Conservation (phyloP, 2,329 filamentous ascomycete species). For the Apiospora phragmitis region DNA sequence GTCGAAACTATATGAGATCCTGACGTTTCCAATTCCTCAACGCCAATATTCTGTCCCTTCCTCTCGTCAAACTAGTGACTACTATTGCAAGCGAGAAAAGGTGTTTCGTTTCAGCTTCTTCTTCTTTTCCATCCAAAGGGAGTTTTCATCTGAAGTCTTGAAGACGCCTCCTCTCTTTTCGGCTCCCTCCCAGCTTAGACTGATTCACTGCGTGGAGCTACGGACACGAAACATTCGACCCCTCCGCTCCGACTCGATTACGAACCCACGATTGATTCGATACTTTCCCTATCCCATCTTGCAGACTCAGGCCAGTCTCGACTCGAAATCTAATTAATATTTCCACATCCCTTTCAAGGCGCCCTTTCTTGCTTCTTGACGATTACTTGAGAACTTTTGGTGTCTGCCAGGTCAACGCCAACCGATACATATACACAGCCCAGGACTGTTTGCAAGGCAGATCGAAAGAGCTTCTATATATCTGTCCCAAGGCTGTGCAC, state of each 20-base stretch:
- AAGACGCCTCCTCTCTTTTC: not conserved
- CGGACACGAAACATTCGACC: slow-evolving; percentile 1
- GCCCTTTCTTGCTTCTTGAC: not conserved
- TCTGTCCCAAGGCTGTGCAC: not conserved
- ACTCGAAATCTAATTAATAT: not conserved
- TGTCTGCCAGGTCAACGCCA: not conserved
- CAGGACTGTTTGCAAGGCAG: slow-evolving; percentile 1
- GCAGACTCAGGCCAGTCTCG: slow-evolving; percentile 3
- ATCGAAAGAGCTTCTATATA: not conserved
- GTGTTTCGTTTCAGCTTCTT: slow-evolving; percentile 1
- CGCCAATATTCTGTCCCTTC: slow-evolving; percentile 2
- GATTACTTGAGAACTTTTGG: not conserved
- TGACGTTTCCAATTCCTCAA: slow-evolving; percentile 4
- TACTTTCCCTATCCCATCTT: not conserved
- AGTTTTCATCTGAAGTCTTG: not conserved
- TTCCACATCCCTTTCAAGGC: not conserved
- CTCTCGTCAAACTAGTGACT: not conserved
- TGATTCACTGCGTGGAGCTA: not conserved
- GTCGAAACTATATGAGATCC: slow-evolving; percentile 6
- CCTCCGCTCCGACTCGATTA: not conserved
- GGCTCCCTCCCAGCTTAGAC: not conserved
- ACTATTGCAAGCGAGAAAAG: not conserved
- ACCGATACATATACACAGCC: not conserved
- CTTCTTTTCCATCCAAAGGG: not conserved
- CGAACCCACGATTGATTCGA: not conserved